phyloP scores from a whole-genome alignment of 2,329 filamentous ascomycete genomes.

The Lasiodiplodia sp. region DNA sequence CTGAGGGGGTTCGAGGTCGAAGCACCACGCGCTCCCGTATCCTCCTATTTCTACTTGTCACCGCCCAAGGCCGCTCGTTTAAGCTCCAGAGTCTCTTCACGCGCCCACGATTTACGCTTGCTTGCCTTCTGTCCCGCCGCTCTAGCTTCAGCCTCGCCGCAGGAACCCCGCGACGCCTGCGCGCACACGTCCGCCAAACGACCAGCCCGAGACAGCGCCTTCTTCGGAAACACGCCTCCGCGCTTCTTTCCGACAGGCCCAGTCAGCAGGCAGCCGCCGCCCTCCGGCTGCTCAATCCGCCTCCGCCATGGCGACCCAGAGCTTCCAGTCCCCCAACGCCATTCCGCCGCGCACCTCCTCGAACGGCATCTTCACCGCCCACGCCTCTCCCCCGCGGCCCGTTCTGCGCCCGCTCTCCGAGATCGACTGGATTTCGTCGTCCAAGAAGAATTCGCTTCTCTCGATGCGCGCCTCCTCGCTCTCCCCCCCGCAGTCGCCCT shows the following conservation, averaged over 20 bases:
- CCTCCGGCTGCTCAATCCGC: background rate
- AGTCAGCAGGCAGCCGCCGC: constrained; percentile 1
- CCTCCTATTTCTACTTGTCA: constrained; percentile 24
- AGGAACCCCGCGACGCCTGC: constrained; percentile 2
- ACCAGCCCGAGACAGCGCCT: constrained; percentile 14
- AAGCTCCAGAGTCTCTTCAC: background rate
- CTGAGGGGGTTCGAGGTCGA: constrained; percentile 15
- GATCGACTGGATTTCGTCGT: constrained; percentile 49
- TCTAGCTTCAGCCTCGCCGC: background rate
- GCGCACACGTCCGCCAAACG: background rate
- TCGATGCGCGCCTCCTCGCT: constrained; percentile 30
- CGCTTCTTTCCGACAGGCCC: background rate
- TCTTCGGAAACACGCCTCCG: constrained; percentile 3
- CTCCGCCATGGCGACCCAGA: constrained; percentile 29
- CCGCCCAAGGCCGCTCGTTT: constrained; percentile 7
- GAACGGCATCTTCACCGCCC: constrained; percentile 42
- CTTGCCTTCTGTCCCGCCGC: background rate
- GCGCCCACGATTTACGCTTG: background rate
- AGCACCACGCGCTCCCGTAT: constrained; percentile 21
- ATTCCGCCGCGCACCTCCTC: constrained; percentile 50
- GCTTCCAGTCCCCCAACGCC: constrained; percentile 44
- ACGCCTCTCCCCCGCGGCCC: constrained; percentile 24
- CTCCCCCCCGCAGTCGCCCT: constrained; percentile 30
- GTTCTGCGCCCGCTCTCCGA: constrained; percentile 49
- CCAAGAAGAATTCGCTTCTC: constrained; percentile 41